Conservation (phyloP, 106 monocot species). For the Ottelia alismoides region DNA sequence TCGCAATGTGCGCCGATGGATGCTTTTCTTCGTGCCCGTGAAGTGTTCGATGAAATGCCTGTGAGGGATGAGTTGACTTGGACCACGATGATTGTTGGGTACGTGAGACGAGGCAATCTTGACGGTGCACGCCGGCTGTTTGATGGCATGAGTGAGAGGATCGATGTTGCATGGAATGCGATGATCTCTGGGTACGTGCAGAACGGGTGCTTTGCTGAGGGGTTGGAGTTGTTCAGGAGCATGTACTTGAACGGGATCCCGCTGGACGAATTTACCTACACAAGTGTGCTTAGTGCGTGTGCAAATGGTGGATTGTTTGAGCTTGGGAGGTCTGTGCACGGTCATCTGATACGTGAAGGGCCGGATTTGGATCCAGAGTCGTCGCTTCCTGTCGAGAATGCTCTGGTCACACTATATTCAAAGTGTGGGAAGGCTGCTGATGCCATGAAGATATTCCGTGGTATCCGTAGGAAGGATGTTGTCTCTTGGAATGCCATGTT, state of each 20-base stretch:
- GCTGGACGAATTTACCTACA: constrained; percentile 83
- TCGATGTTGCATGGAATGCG: constrained; percentile 88
- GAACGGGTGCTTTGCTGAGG: constrained; percentile 38
- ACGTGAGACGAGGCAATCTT: constrained; percentile 43
- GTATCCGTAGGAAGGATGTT: constrained; percentile 44
- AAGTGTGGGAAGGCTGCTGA: constrained; percentile 34
- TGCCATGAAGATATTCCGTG: constrained; percentile 50
- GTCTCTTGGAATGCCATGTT: constrained; percentile 96
- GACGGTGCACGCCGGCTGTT: constrained; percentile 38
- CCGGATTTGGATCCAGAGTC: constrained; percentile 5
- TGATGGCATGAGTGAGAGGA: constrained; percentile 42
- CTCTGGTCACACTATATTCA: constrained; percentile 62
- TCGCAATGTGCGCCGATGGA: constrained; percentile 21
- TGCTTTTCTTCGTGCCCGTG: constrained; percentile 12
- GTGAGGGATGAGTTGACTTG: constrained; percentile 79
- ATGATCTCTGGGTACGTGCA: constrained; percentile 96
- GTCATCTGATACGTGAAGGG: constrained; percentile 31
- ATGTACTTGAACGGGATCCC: constrained; percentile 35
- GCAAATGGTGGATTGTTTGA: constrained; percentile 34
- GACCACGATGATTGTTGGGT: constrained; percentile 83
- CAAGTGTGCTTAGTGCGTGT: constrained; percentile 78
- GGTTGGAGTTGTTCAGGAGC: constrained; percentile 56
- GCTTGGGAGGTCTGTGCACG: constrained; percentile 71
- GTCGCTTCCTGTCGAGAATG: constrained; percentile 33
- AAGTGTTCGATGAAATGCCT: constrained; percentile 65